Evolutionary conservation across 495 filamentous ascomycete genomes (phyloP).

Genomic region (Ascobolus immersus): DNA sequence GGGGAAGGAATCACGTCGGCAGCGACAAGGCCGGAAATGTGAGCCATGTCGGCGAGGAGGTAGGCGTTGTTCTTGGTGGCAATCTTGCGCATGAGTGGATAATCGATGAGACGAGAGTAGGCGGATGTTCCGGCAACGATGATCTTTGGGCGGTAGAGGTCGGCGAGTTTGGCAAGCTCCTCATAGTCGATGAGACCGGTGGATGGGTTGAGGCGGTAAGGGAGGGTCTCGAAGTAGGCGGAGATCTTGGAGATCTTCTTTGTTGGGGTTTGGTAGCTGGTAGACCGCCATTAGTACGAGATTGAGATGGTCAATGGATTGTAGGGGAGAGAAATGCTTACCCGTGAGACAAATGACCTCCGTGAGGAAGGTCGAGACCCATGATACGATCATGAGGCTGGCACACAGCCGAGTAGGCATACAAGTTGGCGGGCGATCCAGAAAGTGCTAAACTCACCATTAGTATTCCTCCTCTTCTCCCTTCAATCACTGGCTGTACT

Average conservation of each 20-base stretch:
- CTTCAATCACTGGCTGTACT: constrained; percentile 15
- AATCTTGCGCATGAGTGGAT: constrained; percentile 62
- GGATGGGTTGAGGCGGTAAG: constrained; percentile 69
- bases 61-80: constrained; percentile 79
- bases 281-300: not conserved
- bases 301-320: not conserved
- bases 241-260: constrained; percentile 98
- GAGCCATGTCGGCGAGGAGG: constrained; percentile 87
- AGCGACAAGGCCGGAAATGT: constrained; percentile 83
- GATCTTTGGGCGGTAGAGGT: constrained; percentile 76
- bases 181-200: constrained; percentile 91
- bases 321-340: not conserved
- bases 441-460: constrained; percentile 45
- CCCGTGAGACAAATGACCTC: constrained; percentile 88
- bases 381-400: constrained; percentile 85
- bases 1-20: constrained; percentile 71
- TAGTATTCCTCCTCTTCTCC: constrained; percentile 5
- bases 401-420: constrained; percentile 80
- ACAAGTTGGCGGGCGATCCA: constrained; percentile 85
- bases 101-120: constrained; percentile 86
- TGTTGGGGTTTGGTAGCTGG: constrained; percentile 68
- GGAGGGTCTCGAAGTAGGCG: constrained; percentile 95
- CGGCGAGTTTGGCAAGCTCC: constrained; percentile 58
- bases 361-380: constrained; percentile 90
- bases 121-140: constrained; percentile 87